Percentiles rank a stretch among this genome's conserved stretches.
phyloP scores from a whole-genome alignment of 768 basidiomycete species.

The Hebeloma cylindrosporum region DNA sequence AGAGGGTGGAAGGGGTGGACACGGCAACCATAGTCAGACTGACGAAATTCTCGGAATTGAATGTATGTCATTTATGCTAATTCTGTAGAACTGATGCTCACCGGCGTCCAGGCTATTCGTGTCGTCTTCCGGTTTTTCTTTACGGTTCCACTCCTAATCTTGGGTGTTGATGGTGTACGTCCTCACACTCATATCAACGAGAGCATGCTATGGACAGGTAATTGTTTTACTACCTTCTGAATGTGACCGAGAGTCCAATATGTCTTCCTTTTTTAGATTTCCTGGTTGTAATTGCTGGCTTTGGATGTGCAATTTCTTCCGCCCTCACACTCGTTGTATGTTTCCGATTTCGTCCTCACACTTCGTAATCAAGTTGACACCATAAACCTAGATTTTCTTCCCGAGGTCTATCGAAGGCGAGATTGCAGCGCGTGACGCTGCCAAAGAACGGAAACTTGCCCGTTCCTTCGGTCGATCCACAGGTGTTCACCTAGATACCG shows the following conservation, averaged over 20 bases:
- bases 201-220: slow-evolving; percentile 54
- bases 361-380: neutral
- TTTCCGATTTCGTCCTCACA: neutral
- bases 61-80: slow-evolving; percentile 47
- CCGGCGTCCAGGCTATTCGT: slow-evolving; percentile 67
- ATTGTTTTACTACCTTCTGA: slow-evolving; percentile 1
- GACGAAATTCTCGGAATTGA: slow-evolving; percentile 80
- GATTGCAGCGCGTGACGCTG: slow-evolving; percentile 51
- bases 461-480: slow-evolving; percentile 27
- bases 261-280: slow-evolving; percentile 44
- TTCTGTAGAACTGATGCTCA: too few relatives aligned
- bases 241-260: neutral
- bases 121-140: slow-evolving; percentile 75
- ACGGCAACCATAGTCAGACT: slow-evolving; percentile 64
- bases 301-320: slow-evolving; percentile 68
- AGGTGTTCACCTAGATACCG: slow-evolving; percentile 24
- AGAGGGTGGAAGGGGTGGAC: slow-evolving; percentile 68
- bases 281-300: slow-evolving; percentile 52
- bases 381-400: slow-evolving; percentile 69
- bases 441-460: slow-evolving; percentile 39
- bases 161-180: slow-evolving; percentile 68
- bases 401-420: slow-evolving; percentile 74
- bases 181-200: slow-evolving; percentile 66
- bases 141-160: slow-evolving; percentile 58
- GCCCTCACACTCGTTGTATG: slow-evolving; percentile 71